These are phyloP conservation scores for Penicillium concentricum DNA, from an alignment of 2,329 filamentous ascomycete species.

Conservation along the genomic window DNA sequence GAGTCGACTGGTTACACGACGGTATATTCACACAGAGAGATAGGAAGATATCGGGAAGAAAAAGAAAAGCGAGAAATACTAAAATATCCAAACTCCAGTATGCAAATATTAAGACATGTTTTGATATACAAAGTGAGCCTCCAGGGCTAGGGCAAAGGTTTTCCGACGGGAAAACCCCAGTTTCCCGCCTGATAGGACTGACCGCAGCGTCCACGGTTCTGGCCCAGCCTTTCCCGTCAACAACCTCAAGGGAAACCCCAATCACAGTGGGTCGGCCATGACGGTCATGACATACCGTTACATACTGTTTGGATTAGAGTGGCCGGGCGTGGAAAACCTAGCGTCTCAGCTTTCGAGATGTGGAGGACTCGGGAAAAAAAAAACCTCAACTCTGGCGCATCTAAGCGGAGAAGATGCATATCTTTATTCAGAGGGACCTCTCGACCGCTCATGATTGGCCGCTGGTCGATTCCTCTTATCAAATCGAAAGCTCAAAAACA, in stretches of 20 bases:
- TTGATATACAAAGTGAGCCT: slow-evolving; percentile 33
- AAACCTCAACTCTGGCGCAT: slow-evolving; percentile 18
- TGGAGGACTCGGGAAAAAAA: slow-evolving; percentile 22
- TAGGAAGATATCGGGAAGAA: not conserved
- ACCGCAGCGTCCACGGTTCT: slow-evolving; percentile 19
- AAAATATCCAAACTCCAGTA: slow-evolving; percentile 19
- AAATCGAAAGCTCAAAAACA: slow-evolving; percentile 22
- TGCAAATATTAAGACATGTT: slow-evolving; percentile 27
- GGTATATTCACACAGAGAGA: slow-evolving; percentile 5
- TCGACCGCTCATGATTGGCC: slow-evolving; percentile 21
- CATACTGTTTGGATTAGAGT: slow-evolving; percentile 15
- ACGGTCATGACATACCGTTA: slow-evolving; percentile 24
- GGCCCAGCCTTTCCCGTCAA: slow-evolving; percentile 30
- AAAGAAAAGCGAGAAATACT: slow-evolving; percentile 11
- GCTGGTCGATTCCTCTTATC: slow-evolving; percentile 25
- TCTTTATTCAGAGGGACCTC: slow-evolving; percentile 14
- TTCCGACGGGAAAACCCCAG: slow-evolving; percentile 36
- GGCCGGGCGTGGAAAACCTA: slow-evolving; percentile 19
- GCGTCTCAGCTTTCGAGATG: slow-evolving; percentile 17
- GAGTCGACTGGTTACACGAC: slow-evolving; percentile 12
- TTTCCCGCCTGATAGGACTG: slow-evolving; percentile 32
- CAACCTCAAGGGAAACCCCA: slow-evolving; percentile 29
- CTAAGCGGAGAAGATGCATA: slow-evolving; percentile 23
- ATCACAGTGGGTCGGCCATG: slow-evolving; percentile 21
- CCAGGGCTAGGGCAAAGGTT: slow-evolving; percentile 20